Conservation (phyloP, 129 eudicot species). For the Flaveria brownii region DNA sequence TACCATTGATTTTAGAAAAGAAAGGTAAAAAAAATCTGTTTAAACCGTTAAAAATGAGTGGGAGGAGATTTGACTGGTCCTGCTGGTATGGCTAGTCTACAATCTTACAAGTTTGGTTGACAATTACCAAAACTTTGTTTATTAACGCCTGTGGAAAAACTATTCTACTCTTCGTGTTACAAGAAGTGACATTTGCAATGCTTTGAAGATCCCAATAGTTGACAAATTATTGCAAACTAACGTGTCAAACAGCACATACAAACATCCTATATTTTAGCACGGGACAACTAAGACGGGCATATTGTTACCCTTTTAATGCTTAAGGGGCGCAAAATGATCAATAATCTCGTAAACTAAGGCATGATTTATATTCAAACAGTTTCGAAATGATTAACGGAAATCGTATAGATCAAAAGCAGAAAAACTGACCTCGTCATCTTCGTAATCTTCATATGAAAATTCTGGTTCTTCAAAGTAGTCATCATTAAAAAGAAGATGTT, state of each 20-base stretch:
- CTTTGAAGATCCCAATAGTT: too few relatives aligned
- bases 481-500: constrained; percentile 59
- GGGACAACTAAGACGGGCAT: not conserved
- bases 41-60: too few relatives aligned
- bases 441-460: constrained; percentile 49
- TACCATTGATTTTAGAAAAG: too few relatives aligned
- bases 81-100: too few relatives aligned
- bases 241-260: not conserved
- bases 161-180: not conserved
- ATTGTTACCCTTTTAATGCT: not conserved
- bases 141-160: too few relatives aligned
- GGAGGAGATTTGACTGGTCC: too few relatives aligned
- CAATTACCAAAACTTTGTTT: too few relatives aligned
- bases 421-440: constrained; percentile 52
- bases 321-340: not conserved
- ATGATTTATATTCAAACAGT: constrained; percentile 10
- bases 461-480: constrained; percentile 44
- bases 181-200: not conserved
- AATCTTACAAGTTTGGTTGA: too few relatives aligned
- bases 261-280: not conserved
- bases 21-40: too few relatives aligned
- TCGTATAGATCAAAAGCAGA: constrained; percentile 41
- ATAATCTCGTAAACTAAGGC: constrained; percentile 9
- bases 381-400: not conserved
- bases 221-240: too few relatives aligned